Conservation (phyloP, 2,329 filamentous ascomycete genomes). For the Fusarium sp. region DNA sequence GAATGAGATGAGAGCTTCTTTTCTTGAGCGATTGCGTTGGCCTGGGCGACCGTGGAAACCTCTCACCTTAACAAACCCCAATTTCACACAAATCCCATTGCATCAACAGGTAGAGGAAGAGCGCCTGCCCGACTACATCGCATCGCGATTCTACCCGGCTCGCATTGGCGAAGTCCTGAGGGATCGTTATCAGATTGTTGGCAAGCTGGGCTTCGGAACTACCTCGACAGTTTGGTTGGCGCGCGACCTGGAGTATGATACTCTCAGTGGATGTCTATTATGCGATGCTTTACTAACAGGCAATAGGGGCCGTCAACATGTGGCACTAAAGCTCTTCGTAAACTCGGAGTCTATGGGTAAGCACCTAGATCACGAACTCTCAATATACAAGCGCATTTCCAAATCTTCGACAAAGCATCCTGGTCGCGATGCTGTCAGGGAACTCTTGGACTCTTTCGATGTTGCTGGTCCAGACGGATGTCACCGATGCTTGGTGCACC, state of each 20-base stretch:
- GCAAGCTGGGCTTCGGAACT: slow-evolving; percentile 56
- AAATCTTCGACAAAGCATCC: slow-evolving; percentile 43
- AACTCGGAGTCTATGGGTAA: slow-evolving; percentile 38
- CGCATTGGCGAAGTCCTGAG: slow-evolving; percentile 40
- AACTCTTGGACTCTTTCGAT: slow-evolving; percentile 53
- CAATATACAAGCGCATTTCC: slow-evolving; percentile 57
- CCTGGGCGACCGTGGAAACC: slow-evolving; percentile 25
- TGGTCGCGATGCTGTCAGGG: slow-evolving; percentile 47
- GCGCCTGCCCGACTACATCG: slow-evolving; percentile 29
- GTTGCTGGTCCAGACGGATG: slow-evolving; percentile 49
- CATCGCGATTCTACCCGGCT: slow-evolving; percentile 40
- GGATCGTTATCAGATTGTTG: slow-evolving; percentile 51
- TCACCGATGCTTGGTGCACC: slow-evolving; percentile 54
- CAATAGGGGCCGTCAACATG: slow-evolving; percentile 44
- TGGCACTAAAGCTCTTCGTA: slow-evolving; percentile 51
- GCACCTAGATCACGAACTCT: slow-evolving; percentile 51
- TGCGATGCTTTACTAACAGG: neutral
- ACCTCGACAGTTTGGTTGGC: slow-evolving; percentile 58
- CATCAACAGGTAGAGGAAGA: slow-evolving; percentile 38
- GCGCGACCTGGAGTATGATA: slow-evolving; percentile 44
- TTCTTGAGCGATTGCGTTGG: slow-evolving; percentile 24
- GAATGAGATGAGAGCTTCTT: neutral
- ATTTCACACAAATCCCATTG: slow-evolving; percentile 5
- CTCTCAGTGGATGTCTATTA: neutral
- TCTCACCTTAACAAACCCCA: slow-evolving; percentile 30